Evolutionary conservation across 345 rosid species (phyloP), one percentile per base, ranked within the genome.

Genomic region (Dovyalis caffra): DNA sequence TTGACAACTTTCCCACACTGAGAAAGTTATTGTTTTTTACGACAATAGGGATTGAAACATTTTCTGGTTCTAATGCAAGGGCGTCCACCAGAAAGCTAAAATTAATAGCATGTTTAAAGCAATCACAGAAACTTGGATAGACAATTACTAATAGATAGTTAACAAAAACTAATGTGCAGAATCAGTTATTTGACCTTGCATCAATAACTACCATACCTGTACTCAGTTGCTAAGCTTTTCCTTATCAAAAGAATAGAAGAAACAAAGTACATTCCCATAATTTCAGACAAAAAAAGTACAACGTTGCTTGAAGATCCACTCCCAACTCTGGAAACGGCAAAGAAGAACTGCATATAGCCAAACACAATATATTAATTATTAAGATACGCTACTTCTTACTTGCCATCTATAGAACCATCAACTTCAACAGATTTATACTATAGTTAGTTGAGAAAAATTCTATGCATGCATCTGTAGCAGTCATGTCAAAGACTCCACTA

Each of bases 281-380:
- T 95, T 84, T 95, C 99, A 1, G 99, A 90, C 37, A 93, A 87
- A 77, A 95, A 95, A 47, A 91, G 97, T 57, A 95, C 97, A 73
- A 93, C 97, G 14, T 93, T 93, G 90, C 99, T 95, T 68, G 97
- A 95, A 62, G 99, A 95, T 81, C 98, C 99, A 85, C 99, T 91
- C 72, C 99, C 98, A n/a, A 88, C 97, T 79, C 97, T 90, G 58
- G 99, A 95, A 35, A 95, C 97, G 47, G 98, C 98, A 88, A 93
- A 95, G 95, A 95, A 93, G 83, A 93, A 95, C 99, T 95, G 89
- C 86, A 87, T 18, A 58, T 66, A 78, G 67, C 77, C 77, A 73
- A 77, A 79, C 29, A 69, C 14, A 23, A 64, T 1, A 75, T 74
- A 81, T 81, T 74, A 73, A 74, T 25, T 34, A 67, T 21, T 67